phyloP scores from a whole-genome alignment of 176 grass and related monocot genomes.

The Tuctoria greenei region DNA sequence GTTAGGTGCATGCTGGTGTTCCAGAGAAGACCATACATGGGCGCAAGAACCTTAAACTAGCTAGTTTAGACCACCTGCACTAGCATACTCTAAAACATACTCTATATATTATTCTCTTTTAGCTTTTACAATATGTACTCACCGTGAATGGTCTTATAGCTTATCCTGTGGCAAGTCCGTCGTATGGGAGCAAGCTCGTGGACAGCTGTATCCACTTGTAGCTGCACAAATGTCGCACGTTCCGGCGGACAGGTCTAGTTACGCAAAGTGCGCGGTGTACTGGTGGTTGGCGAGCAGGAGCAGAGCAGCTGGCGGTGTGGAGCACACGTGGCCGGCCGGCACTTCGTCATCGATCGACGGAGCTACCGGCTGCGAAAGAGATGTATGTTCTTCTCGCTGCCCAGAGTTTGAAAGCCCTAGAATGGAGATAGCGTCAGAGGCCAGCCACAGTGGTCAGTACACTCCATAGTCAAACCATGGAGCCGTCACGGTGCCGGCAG shows the following conservation, averaged over 20 bases:
- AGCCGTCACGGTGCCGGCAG: neutral
- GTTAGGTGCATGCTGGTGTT: no score
- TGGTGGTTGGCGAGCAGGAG: neutral
- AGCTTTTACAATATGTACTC: no score
- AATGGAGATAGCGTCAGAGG: neutral
- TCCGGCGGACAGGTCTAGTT: neutral
- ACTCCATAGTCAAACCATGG: neutral
- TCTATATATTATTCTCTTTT: no score
- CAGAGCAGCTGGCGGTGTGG: neutral
- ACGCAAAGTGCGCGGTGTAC: neutral
- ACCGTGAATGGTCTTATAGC: no score
- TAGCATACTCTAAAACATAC: no score
- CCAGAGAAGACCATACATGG: neutral
- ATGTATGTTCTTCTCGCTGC: neutral
- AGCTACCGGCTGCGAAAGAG: neutral
- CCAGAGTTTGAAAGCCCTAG: neutral
- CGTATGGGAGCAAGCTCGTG: neutral
- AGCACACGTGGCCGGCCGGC: neutral
- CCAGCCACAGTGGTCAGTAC: neutral
- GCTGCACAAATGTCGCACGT: neutral
- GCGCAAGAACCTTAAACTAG: neutral
- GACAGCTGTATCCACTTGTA: neutral
- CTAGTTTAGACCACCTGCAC: no score
- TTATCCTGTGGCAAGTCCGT: neutral
- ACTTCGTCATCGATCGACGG: neutral